Percentiles rank a stretch among this genome's conserved stretches.
phyloP scores from a whole-genome alignment of 2,329 filamentous ascomycete species.

The Fusarium sp. region DNA sequence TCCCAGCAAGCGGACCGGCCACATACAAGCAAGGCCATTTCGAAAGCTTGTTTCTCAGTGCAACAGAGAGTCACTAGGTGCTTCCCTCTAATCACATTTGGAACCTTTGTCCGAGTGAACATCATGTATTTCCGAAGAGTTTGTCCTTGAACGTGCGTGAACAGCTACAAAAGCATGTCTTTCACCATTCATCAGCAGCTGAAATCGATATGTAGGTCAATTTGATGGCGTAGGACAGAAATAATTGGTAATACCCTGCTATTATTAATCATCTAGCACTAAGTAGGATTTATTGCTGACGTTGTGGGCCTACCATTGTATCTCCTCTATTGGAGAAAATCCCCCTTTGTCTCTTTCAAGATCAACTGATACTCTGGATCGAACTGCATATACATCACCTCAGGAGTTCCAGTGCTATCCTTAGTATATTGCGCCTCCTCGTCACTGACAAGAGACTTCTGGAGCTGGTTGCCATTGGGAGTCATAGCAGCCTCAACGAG shows the following conservation, averaged over 20 bases:
- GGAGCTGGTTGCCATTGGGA: constrained; percentile 40
- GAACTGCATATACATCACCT: constrained; percentile 44
- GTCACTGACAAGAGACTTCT: constrained; percentile 54
- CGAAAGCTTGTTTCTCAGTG: neutral
- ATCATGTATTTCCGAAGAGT: neutral
- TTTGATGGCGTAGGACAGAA: neutral
- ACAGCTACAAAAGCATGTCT: neutral
- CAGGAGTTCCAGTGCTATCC: constrained; percentile 36
- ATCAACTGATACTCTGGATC: constrained; percentile 38
- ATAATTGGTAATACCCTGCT: neutral
- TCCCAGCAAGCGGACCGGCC: neutral
- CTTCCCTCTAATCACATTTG: neutral
- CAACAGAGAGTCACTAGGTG: neutral
- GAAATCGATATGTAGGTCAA: neutral
- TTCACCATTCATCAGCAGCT: neutral
- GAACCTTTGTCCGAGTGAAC: neutral
- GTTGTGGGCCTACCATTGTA: neutral
- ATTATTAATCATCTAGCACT: neutral
- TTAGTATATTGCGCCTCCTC: constrained; percentile 55
- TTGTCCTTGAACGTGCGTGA: neutral
- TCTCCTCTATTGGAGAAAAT: constrained; percentile 25
- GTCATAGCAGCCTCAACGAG: constrained; percentile 70
- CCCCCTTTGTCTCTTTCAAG: constrained; percentile 28
- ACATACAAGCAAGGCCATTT: neutral
- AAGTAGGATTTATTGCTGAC: neutral